These are phyloP conservation scores for Rutstroemia sp. DNA, from an alignment of 2,329 filamentous ascomycete species.

Conservation along the genomic window DNA sequence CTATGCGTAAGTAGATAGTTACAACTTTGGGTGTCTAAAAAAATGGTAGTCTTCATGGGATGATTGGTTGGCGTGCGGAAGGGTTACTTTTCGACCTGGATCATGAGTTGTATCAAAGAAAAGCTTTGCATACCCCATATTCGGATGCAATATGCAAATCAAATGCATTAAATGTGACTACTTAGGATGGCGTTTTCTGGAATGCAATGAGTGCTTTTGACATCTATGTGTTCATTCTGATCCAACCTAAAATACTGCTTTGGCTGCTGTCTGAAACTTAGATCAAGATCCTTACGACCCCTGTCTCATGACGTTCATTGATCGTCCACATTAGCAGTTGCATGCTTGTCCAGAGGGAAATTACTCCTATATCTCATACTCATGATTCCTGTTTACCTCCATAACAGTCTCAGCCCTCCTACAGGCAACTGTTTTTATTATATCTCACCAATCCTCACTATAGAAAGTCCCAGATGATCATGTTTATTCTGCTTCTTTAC, in stretches of 20 bases:
- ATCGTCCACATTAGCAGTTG: too few relatives aligned
- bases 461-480: too few relatives aligned
- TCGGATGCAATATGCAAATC: conserved; percentile 6
- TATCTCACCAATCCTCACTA: too few relatives aligned
- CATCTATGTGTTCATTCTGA: conserved; percentile 1
- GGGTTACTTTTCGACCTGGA: conserved; percentile 2
- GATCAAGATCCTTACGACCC: background rate
- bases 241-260: background rate
- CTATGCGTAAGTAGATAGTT: conserved; percentile 71
- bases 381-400: too few relatives aligned
- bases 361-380: too few relatives aligned
- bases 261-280: background rate
- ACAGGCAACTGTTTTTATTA: too few relatives aligned
- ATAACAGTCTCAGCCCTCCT: too few relatives aligned
- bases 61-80: conserved; percentile 6
- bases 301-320: too few relatives aligned
- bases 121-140: conserved; percentile 7
- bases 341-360: too few relatives aligned
- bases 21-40: background rate
- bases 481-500: too few relatives aligned
- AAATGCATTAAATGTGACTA: conserved; percentile 9
- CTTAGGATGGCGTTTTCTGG: conserved; percentile 9
- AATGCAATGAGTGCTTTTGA: conserved; percentile 2
- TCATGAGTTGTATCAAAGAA: conserved; percentile 4
- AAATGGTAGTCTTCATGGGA: conserved; percentile 2